Evolutionary conservation across 306 rosid species (phyloP).

Genomic region (Vachellia pachyceras): DNA sequence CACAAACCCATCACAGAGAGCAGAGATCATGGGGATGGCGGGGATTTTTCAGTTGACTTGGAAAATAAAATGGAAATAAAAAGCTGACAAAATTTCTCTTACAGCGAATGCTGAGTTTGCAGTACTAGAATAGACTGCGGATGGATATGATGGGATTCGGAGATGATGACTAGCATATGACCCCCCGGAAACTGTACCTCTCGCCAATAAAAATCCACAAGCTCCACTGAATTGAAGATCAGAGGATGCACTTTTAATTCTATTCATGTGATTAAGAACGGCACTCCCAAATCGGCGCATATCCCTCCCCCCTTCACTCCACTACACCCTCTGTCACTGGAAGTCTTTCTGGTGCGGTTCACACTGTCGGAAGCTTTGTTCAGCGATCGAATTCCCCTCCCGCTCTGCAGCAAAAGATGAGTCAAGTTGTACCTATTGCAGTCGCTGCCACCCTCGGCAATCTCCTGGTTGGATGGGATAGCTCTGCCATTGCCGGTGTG

Average conservation of each 20-base stretch:
- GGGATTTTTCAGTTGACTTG: not conserved
- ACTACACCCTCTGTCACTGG: not conserved
- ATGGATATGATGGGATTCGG: not conserved
- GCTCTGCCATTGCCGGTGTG: slow-evolving; percentile 91
- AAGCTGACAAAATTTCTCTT: not conserved
- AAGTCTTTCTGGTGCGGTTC: not conserved
- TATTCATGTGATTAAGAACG: no score
- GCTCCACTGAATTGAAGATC: not conserved
- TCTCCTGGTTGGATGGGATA: slow-evolving; percentile 92
- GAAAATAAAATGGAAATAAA: not conserved
- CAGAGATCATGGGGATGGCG: not conserved
- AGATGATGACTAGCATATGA: not conserved
- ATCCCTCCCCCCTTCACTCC: not conserved
- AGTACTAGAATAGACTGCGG: not conserved
- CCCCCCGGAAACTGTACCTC: not conserved
- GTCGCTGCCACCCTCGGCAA: slow-evolving; percentile 93
- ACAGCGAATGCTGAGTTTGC: not conserved
- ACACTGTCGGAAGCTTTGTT: not conserved
- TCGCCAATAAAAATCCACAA: not conserved
- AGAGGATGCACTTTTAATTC: not conserved
- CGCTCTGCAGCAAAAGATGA: slow-evolving; percentile 43
- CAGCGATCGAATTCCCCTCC: not conserved
- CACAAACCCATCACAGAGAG: not conserved
- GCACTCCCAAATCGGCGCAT: not conserved
- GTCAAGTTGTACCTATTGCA: slow-evolving; percentile 85